Percentiles rank a stretch among this genome's conserved stretches.
Evolutionary conservation across 176 grass and related monocot species (phyloP).

Genomic region (Eragrostis curvula): DNA sequence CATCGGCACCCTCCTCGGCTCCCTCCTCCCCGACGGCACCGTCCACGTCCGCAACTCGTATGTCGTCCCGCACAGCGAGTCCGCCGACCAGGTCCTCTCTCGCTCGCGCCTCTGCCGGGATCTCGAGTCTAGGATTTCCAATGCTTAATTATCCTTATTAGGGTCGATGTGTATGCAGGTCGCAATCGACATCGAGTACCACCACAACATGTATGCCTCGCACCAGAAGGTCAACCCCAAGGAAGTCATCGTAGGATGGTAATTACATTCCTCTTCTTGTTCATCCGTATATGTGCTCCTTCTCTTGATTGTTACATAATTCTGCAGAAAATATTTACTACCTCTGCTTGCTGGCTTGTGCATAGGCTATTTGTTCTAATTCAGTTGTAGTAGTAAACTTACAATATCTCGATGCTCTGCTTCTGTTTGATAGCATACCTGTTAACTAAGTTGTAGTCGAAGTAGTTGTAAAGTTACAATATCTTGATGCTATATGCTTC

Average conservation of each 20-base stretch:
- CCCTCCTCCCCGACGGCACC: constrained; percentile 81
- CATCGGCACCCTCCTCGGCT: constrained; percentile 95
- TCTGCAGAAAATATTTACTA: background rate
- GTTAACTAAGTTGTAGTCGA: background rate
- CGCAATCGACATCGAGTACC: constrained; percentile 93
- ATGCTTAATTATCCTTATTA: background rate
- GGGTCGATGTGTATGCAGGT: constrained; percentile 46
- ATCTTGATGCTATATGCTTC: background rate
- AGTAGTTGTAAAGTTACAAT: too few relatives aligned
- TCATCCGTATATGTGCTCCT: background rate
- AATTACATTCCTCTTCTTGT: background rate
- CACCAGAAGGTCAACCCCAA: constrained; percentile 94
- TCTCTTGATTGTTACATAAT: background rate
- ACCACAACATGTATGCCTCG: constrained; percentile 89
- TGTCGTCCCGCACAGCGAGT: constrained; percentile 91
- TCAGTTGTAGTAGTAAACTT: background rate
- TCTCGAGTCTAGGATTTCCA: background rate
- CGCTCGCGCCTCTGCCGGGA: background rate
- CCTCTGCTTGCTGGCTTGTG: background rate
- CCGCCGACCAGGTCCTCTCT: constrained; percentile 72
- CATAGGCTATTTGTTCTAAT: background rate
- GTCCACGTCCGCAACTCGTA: constrained; percentile 94
- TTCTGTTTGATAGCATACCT: background rate
- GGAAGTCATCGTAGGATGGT: constrained; percentile 97
- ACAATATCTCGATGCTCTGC: background rate